These are phyloP conservation scores for Porcisia hertigi DNA, from an alignment of 208 protist species.

Conservation along the genomic window DNA sequence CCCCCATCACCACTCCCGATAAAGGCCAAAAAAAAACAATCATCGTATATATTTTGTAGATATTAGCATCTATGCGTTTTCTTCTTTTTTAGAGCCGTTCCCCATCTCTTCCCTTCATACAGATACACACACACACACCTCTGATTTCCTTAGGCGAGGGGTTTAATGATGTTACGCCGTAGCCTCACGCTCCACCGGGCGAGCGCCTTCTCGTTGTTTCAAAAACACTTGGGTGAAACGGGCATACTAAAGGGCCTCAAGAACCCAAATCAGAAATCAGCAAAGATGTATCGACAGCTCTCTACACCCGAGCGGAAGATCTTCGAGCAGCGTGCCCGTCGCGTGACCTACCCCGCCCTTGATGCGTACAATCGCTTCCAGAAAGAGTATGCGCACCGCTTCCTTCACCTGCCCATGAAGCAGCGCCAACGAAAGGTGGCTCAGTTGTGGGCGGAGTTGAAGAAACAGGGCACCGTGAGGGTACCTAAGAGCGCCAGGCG, in stretches of 20 bases:
- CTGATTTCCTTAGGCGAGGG: background rate
- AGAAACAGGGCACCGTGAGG: constrained; percentile 44
- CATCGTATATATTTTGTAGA: background rate
- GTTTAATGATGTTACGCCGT: constrained; percentile 43
- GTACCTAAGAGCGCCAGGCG: constrained; percentile 27
- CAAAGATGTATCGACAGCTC: constrained; percentile 53
- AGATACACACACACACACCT: background rate
- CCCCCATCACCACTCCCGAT: too few species aligned
- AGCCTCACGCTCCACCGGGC: constrained; percentile 39
- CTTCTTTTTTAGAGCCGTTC: background rate
- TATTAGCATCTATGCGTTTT: background rate
- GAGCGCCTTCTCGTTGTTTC: constrained; percentile 68
- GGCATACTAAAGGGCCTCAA: constrained; percentile 33
- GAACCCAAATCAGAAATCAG: constrained; percentile 16
- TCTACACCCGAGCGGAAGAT: constrained; percentile 36
- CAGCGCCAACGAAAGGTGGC: constrained; percentile 69
- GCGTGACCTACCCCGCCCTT: constrained; percentile 55
- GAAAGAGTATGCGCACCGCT: constrained; percentile 51
- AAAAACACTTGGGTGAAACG: constrained; percentile 47
- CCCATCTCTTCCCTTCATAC: background rate
- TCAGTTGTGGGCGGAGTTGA: constrained; percentile 65
- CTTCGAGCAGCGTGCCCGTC: constrained; percentile 41
- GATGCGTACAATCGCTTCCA: constrained; percentile 81
- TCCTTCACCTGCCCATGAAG: constrained; percentile 54
- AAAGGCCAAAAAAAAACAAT: background rate